Evolutionary conservation across 2,329 filamentous ascomycete species (phyloP), one percentile per base, ranked within the genome.

Genomic region (Aureobasidium leucospermi): DNA sequence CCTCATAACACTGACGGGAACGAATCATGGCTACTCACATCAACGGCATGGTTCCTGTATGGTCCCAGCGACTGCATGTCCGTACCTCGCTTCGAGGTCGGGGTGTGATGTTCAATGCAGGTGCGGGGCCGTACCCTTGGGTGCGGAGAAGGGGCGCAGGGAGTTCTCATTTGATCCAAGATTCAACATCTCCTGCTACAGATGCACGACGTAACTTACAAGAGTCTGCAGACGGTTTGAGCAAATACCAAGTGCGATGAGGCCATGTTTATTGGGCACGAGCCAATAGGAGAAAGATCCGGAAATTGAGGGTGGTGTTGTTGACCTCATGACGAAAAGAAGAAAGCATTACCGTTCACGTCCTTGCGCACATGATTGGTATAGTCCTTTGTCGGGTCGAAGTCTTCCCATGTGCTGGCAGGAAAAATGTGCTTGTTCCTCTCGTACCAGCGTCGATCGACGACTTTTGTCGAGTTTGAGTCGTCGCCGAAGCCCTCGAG

Each of bases 371-470:
- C 83, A 65, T 89, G 85, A 64, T 79, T 81, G 68, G 84, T 82
- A 75, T 96, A 96, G 67, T 96, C 89, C 73, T 88, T 89, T 62
- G 90, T 89, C 0, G 91, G 88, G 65, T 96, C 92, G 71, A 96
- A 99, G 63, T 96, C 89, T 67, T 92, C 90, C 94, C 94, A 99
- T 48, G 93, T 83, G 70, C 90, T 97, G 19, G 93, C 93, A 0
- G 94, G 94, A 71, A 93, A 99, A 60, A 99, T 97, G 73, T 99
- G 94, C 75, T 97, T 99, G 72, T 97, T 96, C 69, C 86, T 84
- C 77, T 96, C 91, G 72, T 96, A 99, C 94, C 94, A 99, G 62
- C 94, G 80, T 62, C 94, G 83, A 76, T 99, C 93, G 4, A 99
- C 93, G 3, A 99, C 92, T 71, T 96, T 97, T 3, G 93, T 97